Base-by-base conservation (phyloP, 805 yeast species). In the Wickerhamiella parazyma region DNA sequence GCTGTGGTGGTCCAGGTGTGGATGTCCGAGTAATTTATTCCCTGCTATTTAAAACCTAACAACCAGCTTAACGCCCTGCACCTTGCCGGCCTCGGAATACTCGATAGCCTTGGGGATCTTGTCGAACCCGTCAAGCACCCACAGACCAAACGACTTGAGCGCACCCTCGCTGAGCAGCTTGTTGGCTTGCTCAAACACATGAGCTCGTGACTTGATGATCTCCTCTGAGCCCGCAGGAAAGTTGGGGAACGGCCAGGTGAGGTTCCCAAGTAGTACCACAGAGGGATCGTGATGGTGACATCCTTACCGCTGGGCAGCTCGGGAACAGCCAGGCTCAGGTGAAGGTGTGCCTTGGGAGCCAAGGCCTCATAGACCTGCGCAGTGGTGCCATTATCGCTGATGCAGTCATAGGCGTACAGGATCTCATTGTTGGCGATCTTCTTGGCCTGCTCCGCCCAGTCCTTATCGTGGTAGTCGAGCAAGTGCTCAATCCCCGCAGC, bases 401-500 rank as follows among this genome's bases (percentile, higher is more conserved):
- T 50, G 10, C 57, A 39, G 44, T 58, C 62, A 37, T 38, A 51
- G 16, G 53, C 61, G 12, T 44, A 41, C n/a, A 36, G 36, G 33
- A 57, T 47, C 24, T 48, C 41, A 28, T 49, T 52, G n/a, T 51
- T 51, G 9, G 50, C 45, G n/a, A 52, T 38, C 21, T 53, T 47
- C 46, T 56, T 61, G 47, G 72, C 69, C 55, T 69, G 64, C 25
- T 66, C 65, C 42, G 67, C 55, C 42, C 69, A 72, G 47, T 70
- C 69, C 0, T 59, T 51, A 47, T 70, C 73, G 9, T 49, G 42
- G 41, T 56, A 55, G 51, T 77, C 80, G 47, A 72, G 65, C 12
- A 67, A 61, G 25, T 60, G 64, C 48, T 67, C 71, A 21, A 78
- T 80, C 48, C 80, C 80, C 28, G 70, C 51, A 1, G 53, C 45